These are phyloP conservation scores for Cadophora sp. DNA, from an alignment of 2,329 filamentous ascomycete genomes.

Conservation along the genomic window DNA sequence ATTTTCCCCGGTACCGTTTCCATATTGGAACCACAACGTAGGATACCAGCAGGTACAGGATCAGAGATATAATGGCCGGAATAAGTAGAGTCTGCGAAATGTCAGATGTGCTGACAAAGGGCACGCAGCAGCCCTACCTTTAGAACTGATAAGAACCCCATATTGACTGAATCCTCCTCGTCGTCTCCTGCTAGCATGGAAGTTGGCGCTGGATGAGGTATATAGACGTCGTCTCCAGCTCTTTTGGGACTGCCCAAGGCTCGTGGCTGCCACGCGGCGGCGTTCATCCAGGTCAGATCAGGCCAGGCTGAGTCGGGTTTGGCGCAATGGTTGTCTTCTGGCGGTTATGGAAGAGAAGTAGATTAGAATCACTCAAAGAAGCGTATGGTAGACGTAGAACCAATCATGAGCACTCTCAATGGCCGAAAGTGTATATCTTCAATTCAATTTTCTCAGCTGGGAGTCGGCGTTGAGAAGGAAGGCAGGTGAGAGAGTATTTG, in stretches of 20 bases:
- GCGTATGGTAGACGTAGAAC: not conserved
- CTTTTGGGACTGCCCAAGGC: constrained; percentile 14
- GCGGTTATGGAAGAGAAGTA: not conserved
- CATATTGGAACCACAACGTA: constrained; percentile 72
- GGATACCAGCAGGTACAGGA: constrained; percentile 70
- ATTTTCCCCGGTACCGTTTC: constrained; percentile 72
- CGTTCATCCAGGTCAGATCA: constrained; percentile 7
- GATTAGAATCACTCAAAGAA: not conserved
- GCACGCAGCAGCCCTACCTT: constrained; percentile 35
- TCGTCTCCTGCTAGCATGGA: constrained; percentile 42
- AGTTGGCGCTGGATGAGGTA: constrained; percentile 42
- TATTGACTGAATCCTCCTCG: constrained; percentile 28
- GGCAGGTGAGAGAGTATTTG: not conserved
- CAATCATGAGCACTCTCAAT: not conserved
- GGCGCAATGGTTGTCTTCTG: not conserved
- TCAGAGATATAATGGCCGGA: constrained; percentile 73
- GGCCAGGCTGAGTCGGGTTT: too few relatives aligned
- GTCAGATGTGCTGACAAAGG: constrained; percentile 23
- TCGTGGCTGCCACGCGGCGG: constrained; percentile 24
- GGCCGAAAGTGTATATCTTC: not conserved
- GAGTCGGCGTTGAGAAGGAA: not conserved
- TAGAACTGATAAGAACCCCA: constrained; percentile 42
- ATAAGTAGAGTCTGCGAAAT: constrained; percentile 67
- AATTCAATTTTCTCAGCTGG: constrained; percentile 8
- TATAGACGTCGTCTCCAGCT: constrained; percentile 34